These are phyloP conservation scores for Phytopythium aichiense DNA, from an alignment of 352 stramenopile species.

Conservation along the genomic window DNA sequence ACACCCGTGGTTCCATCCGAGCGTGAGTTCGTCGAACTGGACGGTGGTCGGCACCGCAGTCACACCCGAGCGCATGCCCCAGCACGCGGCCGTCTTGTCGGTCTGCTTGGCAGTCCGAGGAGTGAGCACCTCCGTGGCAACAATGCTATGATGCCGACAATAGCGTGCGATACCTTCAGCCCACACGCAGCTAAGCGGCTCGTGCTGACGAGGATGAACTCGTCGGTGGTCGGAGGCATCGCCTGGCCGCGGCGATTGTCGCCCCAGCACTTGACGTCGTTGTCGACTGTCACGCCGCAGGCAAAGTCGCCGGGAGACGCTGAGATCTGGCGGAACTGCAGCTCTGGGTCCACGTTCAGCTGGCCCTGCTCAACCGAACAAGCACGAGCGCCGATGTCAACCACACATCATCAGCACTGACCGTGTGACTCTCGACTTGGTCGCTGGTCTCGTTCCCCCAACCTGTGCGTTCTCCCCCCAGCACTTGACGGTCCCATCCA, in stretches of 20 bases:
- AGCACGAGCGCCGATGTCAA: no score
- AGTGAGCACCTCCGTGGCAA: conserved; percentile 9
- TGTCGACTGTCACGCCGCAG: conserved; percentile 54
- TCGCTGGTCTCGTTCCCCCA: background rate
- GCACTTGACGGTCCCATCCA: conserved; percentile 43
- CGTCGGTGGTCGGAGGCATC: conserved; percentile 30
- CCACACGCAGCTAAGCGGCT: conserved; percentile 60
- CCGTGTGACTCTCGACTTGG: no score
- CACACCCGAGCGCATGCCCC: conserved; percentile 67
- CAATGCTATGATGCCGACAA: background rate
- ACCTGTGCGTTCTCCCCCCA: conserved; percentile 71
- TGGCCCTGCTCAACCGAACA: conserved; percentile 29
- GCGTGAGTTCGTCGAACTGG: conserved; percentile 61
- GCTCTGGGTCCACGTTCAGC: conserved; percentile 29
- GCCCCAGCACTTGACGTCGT: conserved; percentile 64
- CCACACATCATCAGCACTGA: background rate
- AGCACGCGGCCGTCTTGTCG: conserved; percentile 60
- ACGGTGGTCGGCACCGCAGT: conserved; percentile 42
- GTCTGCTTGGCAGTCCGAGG: conserved; percentile 17
- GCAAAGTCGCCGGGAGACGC: conserved; percentile 55
- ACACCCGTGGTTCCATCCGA: conserved; percentile 75
- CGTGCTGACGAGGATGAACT: conserved; percentile 66
- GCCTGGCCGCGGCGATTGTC: conserved; percentile 68
- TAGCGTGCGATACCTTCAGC: conserved; percentile 30
- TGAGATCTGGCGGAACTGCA: conserved; percentile 62